Conservation (phyloP, 1,284 basidiomycete genomes). For the Ceratobasidium sp. region DNA sequence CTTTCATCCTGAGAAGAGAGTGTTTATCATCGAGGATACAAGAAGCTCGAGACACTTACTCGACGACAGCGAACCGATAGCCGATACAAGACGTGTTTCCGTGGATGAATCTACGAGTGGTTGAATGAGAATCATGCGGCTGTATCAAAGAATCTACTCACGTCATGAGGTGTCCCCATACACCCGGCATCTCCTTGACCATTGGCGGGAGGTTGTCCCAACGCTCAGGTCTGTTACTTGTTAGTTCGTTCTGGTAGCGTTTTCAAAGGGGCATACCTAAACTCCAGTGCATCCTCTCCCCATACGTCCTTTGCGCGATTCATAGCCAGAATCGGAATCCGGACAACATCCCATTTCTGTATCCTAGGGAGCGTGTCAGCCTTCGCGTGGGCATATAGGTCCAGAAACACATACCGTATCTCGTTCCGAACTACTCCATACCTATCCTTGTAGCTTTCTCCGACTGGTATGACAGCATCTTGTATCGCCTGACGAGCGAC, state of each 20-base stretch:
- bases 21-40: too few species aligned
- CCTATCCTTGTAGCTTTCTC: slow-evolving; percentile 60
- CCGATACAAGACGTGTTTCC: slow-evolving; percentile 44
- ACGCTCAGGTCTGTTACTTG: slow-evolving; percentile 42
- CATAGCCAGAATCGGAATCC: slow-evolving; percentile 39
- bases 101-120: not conserved
- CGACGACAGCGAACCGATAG: slow-evolving; percentile 40
- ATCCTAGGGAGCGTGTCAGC: slow-evolving; percentile 21
- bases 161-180: slow-evolving; percentile 38
- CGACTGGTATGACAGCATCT: slow-evolving; percentile 57
- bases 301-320: slow-evolving; percentile 32
- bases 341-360: slow-evolving; percentile 23
- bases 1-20: slow-evolving; percentile 34
- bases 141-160: not conserved
- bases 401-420: slow-evolving; percentile 54
- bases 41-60: too few species aligned
- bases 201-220: slow-evolving; percentile 47
- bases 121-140: not conserved
- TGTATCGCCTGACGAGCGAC: slow-evolving; percentile 51
- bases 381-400: not conserved
- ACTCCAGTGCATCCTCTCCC: slow-evolving; percentile 46
- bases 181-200: slow-evolving; percentile 46
- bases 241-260: not conserved
- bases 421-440: slow-evolving; percentile 59
- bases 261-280: slow-evolving; percentile 20